A percentile compares a stretch with the other conserved stretches of the same genome.
phyloP scores from a whole-genome alignment of 2,329 filamentous ascomycete genomes.

The Alternaria solani region DNA sequence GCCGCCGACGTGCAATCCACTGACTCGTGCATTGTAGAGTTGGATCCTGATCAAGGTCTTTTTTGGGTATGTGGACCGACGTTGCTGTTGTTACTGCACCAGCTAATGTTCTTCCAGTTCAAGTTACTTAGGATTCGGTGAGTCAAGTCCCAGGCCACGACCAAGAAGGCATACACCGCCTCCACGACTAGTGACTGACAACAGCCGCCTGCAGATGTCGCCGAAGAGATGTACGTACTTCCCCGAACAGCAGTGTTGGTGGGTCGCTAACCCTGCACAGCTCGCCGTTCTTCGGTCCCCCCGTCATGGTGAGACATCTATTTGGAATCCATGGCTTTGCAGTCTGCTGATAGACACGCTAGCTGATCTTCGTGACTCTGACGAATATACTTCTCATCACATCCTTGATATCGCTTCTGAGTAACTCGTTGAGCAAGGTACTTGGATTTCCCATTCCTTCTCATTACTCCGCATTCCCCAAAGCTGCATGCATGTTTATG shows the following conservation, averaged over 20 bases:
- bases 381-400: conserved; percentile 82
- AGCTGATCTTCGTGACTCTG: conserved; percentile 77
- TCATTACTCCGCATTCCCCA: conserved; percentile 15
- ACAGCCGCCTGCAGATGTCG: conserved; percentile 51
- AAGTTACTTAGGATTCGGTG: conserved; percentile 75
- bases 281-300: conserved; percentile 61
- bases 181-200: conserved; percentile 30
- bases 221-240: conserved; percentile 53
- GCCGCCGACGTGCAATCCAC: neutral
- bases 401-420: conserved; percentile 78
- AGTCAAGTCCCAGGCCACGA: conserved; percentile 41
- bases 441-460: conserved; percentile 37
- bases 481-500: conserved; percentile 24
- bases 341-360: conserved; percentile 35
- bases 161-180: conserved; percentile 14
- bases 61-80: conserved; percentile 64
- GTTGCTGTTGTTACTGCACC: neutral
- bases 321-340: conserved; percentile 17
- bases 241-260: neutral
- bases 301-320: conserved; percentile 56
- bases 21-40: conserved; percentile 51
- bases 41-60: conserved; percentile 83
- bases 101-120: conserved; percentile 51
- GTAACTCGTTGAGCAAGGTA: conserved; percentile 73
- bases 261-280: conserved; percentile 39